Percentiles rank a stretch among this genome's conserved stretches.
These are phyloP conservation scores for Fusarium annulatum DNA, from an alignment of 2,329 filamentous ascomycete genomes.

Conservation along the genomic window DNA sequence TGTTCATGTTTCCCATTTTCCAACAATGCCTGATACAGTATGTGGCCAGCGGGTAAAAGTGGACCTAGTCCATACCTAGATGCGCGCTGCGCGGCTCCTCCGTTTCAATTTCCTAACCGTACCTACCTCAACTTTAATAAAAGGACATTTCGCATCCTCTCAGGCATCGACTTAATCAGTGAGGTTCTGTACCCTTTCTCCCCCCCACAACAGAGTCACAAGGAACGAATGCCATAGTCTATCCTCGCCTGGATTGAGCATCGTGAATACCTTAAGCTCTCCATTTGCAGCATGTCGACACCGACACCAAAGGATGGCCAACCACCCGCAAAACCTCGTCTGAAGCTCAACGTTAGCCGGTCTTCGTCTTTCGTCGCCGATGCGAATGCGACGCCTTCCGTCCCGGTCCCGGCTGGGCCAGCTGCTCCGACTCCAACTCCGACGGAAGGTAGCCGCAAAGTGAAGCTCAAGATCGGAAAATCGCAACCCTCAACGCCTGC, in stretches of 20 bases:
- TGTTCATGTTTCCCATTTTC: neutral
- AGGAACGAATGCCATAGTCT: neutral
- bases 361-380: constrained; percentile 51
- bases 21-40: neutral
- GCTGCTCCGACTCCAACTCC: constrained; percentile 36
- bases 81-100: constrained; percentile 13
- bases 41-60: constrained; percentile 25
- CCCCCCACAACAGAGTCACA: neutral
- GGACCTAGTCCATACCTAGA: constrained; percentile 3
- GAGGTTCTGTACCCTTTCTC: accelerated
- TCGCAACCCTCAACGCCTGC: constrained; percentile 55
- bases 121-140: neutral
- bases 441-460: constrained; percentile 50
- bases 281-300: constrained; percentile 46
- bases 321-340: constrained; percentile 51
- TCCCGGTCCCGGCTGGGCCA: constrained; percentile 3
- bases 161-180: neutral
- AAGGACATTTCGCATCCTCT: neutral
- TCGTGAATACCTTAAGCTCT: constrained; percentile 2
- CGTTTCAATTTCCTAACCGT: neutral
- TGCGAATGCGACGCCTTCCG: constrained; percentile 32
- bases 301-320: constrained; percentile 40
- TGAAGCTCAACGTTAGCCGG: constrained; percentile 55
- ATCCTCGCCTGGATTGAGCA: constrained; percentile 15
- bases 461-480: constrained; percentile 57